Evolutionary conservation across 352 stramenopile genomes (phyloP).

Genomic region (Phytophthora pistaciae): DNA sequence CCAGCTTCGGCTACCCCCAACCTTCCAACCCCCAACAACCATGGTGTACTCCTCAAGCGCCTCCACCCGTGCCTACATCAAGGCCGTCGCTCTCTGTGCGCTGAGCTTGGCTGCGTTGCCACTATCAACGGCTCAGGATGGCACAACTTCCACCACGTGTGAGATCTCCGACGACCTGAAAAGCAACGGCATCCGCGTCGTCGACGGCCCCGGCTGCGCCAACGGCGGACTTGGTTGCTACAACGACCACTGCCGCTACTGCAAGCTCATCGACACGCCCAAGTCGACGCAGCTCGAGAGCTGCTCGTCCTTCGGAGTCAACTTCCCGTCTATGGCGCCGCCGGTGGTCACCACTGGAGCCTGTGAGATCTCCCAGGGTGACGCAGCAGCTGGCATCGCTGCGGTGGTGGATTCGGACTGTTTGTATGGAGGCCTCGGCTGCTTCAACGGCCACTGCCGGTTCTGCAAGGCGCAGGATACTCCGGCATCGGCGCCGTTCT

Average conservation of each 20-base stretch:
- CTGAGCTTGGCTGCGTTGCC: constrained; percentile 23
- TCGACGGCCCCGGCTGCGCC: constrained; percentile 33
- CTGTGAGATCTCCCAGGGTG: constrained; percentile 31
- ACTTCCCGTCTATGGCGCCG: constrained; percentile 25
- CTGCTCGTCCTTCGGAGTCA: constrained; percentile 41
- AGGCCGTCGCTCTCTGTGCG: constrained; percentile 20
- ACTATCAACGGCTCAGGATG: constrained; percentile 1
- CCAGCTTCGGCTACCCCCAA: constrained; percentile 2
- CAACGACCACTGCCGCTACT: constrained; percentile 48
- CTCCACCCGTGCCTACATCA: constrained; percentile 28
- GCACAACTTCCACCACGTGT: constrained; percentile 8
- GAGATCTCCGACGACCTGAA: constrained; percentile 31
- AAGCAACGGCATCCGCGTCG: constrained; percentile 37
- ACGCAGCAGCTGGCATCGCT: constrained; percentile 41
- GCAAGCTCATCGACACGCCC: constrained; percentile 42
- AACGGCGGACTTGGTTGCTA: constrained; percentile 48
- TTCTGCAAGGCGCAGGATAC: constrained; percentile 51
- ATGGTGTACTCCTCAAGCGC: constrained; percentile 36
- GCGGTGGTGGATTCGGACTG: constrained; percentile 38
- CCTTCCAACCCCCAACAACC: constrained; percentile 1
- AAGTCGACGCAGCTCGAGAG: constrained; percentile 43
- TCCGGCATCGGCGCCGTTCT: constrained; percentile 33
- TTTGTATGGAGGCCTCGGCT: constrained; percentile 46
- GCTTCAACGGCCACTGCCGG: constrained; percentile 47
- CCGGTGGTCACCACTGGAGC: constrained; percentile 23